Conservation (phyloP, 2,329 filamentous ascomycete genomes). For the Penicillium digitatum region DNA sequence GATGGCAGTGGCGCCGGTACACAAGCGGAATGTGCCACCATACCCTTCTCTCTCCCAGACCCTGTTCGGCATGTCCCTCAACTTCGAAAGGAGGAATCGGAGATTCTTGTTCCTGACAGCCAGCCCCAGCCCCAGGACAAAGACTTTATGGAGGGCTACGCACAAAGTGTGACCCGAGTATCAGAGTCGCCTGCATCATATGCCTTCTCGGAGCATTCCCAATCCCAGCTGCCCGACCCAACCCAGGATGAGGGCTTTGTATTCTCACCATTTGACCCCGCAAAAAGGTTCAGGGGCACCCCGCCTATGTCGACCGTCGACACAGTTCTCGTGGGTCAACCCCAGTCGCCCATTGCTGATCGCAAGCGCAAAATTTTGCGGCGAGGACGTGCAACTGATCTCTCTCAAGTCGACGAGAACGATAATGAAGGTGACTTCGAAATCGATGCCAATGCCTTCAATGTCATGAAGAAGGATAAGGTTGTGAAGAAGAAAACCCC, state of each 20-base stretch:
- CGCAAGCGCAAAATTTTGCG: slow-evolving; percentile 56
- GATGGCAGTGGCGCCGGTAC: slow-evolving; percentile 54
- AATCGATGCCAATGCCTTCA: slow-evolving; percentile 57
- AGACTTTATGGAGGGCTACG: slow-evolving; percentile 45
- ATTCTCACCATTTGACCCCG: slow-evolving; percentile 65
- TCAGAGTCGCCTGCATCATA: slow-evolving; percentile 36
- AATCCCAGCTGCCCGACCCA: slow-evolving; percentile 68
- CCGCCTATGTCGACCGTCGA: slow-evolving; percentile 65
- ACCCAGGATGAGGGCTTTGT: slow-evolving; percentile 80
- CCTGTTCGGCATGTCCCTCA: slow-evolving; percentile 56
- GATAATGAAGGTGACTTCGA: slow-evolving; percentile 36
- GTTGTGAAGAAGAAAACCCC: slow-evolving; percentile 55
- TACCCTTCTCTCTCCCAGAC: slow-evolving; percentile 47
- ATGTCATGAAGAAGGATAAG: slow-evolving; percentile 66
- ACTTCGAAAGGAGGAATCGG: slow-evolving; percentile 59
- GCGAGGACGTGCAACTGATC: slow-evolving; percentile 43
- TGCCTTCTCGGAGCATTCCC: slow-evolving; percentile 60
- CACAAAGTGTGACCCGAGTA: slow-evolving; percentile 32
- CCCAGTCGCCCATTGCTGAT: slow-evolving; percentile 62
- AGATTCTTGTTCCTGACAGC: slow-evolving; percentile 57
- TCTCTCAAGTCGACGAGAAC: slow-evolving; percentile 47
- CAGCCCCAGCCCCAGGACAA: slow-evolving; percentile 46
- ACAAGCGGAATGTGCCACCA: slow-evolving; percentile 50
- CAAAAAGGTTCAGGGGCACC: slow-evolving; percentile 59
- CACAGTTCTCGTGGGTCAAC: slow-evolving; percentile 57